A percentile compares a stretch with the other conserved stretches of the same genome.
phyloP scores from a whole-genome alignment of 2,329 filamentous ascomycete species.

The Hymenoscyphus repandus region DNA sequence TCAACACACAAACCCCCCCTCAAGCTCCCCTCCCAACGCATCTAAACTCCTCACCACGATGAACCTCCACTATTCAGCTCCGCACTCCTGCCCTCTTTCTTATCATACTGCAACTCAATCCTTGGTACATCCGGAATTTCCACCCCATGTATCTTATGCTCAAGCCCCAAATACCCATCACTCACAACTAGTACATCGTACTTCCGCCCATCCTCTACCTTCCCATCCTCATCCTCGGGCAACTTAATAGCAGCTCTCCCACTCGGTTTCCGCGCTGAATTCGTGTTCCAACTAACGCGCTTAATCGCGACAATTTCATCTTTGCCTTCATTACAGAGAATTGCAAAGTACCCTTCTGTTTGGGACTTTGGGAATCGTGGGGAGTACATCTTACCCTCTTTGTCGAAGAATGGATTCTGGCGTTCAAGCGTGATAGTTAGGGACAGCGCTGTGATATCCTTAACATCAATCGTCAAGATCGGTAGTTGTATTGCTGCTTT shows the following conservation, averaged over 20 bases:
- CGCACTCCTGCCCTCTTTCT: constrained; percentile 12
- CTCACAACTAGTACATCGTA: constrained; percentile 75
- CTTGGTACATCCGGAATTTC: constrained; percentile 28
- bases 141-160: constrained; percentile 32
- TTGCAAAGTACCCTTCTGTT: constrained; percentile 86
- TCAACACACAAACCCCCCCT: too few relatives aligned
- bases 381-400: constrained; percentile 73
- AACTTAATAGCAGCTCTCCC: constrained; percentile 57
- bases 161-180: constrained; percentile 80
- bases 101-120: constrained; percentile 16
- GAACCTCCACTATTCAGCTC: neutral
- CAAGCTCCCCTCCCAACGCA: too few relatives aligned
- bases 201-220: constrained; percentile 46
- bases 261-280: constrained; percentile 36
- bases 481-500: constrained; percentile 65
- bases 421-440: constrained; percentile 62
- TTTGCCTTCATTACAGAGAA: constrained; percentile 60
- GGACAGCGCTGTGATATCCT: constrained; percentile 55
- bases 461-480: constrained; percentile 57
- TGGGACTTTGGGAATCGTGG: constrained; percentile 92
- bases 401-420: constrained; percentile 58
- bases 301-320: constrained; percentile 86
- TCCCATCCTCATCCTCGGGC: constrained; percentile 34
- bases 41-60: neutral
- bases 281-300: constrained; percentile 65